These are phyloP conservation scores for Falciphora oryzae DNA, from an alignment of 2,329 filamentous ascomycete species.

Conservation along the genomic window DNA sequence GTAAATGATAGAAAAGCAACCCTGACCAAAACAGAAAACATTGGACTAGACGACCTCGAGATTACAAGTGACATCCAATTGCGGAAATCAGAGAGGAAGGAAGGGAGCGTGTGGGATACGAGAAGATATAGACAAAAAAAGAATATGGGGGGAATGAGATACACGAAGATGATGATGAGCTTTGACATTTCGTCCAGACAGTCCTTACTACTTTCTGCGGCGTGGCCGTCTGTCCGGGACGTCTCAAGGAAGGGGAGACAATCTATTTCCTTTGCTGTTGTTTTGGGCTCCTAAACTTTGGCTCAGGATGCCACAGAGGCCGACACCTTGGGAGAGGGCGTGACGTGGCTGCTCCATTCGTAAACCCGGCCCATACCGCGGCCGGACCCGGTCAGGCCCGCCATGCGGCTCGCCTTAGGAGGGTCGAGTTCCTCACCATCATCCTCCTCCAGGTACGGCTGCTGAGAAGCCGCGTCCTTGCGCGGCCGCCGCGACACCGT, in stretches of 20 bases:
- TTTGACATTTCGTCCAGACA: background rate
- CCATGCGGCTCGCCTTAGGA: slow-evolving; percentile 23
- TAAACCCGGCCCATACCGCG: slow-evolving; percentile 41
- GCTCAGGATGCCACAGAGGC: slow-evolving; percentile 2
- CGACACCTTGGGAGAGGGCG: slow-evolving; percentile 23
- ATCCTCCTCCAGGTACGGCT: slow-evolving; percentile 5
- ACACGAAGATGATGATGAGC: background rate
- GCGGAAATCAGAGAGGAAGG: background rate
- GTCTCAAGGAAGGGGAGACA: background rate
- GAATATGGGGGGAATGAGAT: background rate
- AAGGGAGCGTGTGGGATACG: background rate
- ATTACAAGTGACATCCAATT: background rate
- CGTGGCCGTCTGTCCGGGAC: background rate
- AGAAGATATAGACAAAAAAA: background rate
- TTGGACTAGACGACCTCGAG: background rate
- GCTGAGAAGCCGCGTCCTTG: background rate
- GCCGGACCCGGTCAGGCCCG: slow-evolving; percentile 39
- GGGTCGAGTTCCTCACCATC: slow-evolving; percentile 8
- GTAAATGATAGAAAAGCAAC: background rate
- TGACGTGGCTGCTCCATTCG: slow-evolving; percentile 44
- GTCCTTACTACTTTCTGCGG: background rate
- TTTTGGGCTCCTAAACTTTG: background rate
- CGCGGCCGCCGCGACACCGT: slow-evolving; percentile 3
- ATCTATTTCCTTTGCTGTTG: background rate
- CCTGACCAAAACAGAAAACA: background rate